Base-by-base conservation (phyloP, 2,329 filamentous ascomycete species). In the Elsinoe australis region DNA sequence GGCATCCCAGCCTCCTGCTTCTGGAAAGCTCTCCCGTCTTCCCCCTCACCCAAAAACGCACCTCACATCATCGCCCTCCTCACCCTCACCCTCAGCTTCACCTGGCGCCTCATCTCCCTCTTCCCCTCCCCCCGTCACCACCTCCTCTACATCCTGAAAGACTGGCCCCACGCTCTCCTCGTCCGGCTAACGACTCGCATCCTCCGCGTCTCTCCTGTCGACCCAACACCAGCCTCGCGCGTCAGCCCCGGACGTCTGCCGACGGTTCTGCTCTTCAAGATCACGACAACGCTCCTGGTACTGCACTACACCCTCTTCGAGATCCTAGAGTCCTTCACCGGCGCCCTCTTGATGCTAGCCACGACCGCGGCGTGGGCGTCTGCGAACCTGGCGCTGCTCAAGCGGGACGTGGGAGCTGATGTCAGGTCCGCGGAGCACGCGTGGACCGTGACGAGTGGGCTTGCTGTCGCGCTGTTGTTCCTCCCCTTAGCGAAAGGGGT, bases 21-120 rank as follows among this genome's bases (percentile, higher is more conserved):
- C 24, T 29, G 21, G 21, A 15, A 21, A 21, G 38, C 38, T 24
- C 38, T 42, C 12, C 38, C 38, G n/a, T 42, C 38, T 15, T 24
- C 24, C 3, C 38, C 38, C 4, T 42, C 38, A 28, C 12, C 22
- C 4, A n/a, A 42, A 5, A 42, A 24, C 38, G 38, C 38, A 17
- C 38, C 38, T 4, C 38, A 42, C 3, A 42, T 42, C 22, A 12
- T 42, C 8, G 22, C 38, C 3, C 38, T 42, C 3, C 10, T 42
- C 5, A 42, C 38, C 5, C 38, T 42, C 38, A 15, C 38, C 8
- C 17, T 21, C 5, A 24, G 18, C 4, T 42, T 42, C 38, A 21
- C 22, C 4, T 42, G 38, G 38, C 21, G 38, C 5, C 8, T 42
- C 38, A 15, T 42, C 3, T 28, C 38, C 21, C 21, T 42, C 5